These are phyloP conservation scores for Quercus rubra DNA, from an alignment of 306 rosid species.

Conservation along the genomic window DNA sequence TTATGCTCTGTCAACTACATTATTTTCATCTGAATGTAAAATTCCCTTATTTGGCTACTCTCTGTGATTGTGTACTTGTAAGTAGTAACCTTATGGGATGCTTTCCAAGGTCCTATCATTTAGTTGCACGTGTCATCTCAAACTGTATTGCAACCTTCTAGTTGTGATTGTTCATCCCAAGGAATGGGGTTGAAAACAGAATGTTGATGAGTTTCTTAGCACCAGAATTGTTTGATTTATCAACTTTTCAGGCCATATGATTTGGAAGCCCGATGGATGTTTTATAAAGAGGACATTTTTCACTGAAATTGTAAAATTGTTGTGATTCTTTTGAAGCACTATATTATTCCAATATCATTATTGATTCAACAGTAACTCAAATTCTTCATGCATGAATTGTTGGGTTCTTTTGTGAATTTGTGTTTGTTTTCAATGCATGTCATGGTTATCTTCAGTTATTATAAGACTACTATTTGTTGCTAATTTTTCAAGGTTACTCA, in stretches of 20 bases:
- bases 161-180: background rate
- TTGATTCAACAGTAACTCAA: too few relatives aligned
- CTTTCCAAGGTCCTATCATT: background rate
- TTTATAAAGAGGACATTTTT: background rate
- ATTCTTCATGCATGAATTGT: too few relatives aligned
- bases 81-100: background rate
- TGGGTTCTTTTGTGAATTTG: too few relatives aligned
- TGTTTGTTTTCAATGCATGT: background rate
- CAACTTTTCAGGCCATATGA: background rate
- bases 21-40: conserved; percentile 7
- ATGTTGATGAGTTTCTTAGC: background rate
- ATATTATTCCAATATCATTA: background rate
- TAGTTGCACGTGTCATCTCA: background rate
- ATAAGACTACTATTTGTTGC: background rate
- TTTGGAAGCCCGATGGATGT: background rate
- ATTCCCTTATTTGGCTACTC: background rate
- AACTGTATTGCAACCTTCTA: background rate
- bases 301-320: background rate
- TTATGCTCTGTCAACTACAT: background rate
- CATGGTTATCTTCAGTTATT: background rate
- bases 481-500: background rate
- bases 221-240: background rate
- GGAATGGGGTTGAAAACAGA: conserved; percentile 1
- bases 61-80: background rate
- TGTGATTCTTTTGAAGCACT: background rate